Evolutionary conservation across 768 basidiomycete genomes (phyloP).

Genomic region (Boletus subparvulus): DNA sequence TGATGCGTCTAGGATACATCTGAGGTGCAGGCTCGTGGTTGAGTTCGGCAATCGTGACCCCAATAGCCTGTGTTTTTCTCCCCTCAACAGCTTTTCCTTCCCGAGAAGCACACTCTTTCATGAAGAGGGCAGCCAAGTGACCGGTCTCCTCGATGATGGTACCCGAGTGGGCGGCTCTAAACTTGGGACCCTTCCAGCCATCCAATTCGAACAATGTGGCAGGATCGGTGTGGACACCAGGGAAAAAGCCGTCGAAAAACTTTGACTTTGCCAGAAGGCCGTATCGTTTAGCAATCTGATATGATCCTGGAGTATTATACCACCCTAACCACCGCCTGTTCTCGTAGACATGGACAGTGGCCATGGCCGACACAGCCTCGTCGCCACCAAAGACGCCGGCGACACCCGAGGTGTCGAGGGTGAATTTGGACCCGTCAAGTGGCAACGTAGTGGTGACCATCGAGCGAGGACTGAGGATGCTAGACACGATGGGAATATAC

Average conservation of each 20-base stretch:
- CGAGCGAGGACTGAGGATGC: constrained; percentile 14
- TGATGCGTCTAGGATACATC: constrained; percentile 21
- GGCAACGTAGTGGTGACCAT: constrained; percentile 11
- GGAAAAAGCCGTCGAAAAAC: constrained; percentile 36
- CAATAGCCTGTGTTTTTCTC: constrained; percentile 23
- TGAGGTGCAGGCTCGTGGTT: constrained; percentile 17
- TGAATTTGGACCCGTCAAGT: constrained; percentile 22
- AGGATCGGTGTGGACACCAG: constrained; percentile 34
- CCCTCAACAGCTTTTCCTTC: constrained; percentile 19
- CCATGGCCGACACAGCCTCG: constrained; percentile 40
- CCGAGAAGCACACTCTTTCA: constrained; percentile 18
- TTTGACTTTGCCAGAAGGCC: constrained; percentile 33
- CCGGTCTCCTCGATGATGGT: constrained; percentile 31
- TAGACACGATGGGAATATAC: constrained; percentile 20
- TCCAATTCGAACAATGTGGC: constrained; percentile 33
- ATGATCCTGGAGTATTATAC: constrained; percentile 41
- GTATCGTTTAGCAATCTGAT: constrained; percentile 35
- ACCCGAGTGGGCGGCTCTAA: constrained; percentile 34
- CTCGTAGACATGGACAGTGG: constrained; percentile 36
- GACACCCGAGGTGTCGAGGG: constrained; percentile 34
- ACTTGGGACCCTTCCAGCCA: constrained; percentile 33
- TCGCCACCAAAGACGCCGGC: constrained; percentile 40
- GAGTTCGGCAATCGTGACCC: constrained; percentile 31
- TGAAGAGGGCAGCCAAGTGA: constrained; percentile 31
- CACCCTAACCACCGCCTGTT: constrained; percentile 37